Evolutionary conservation across 805 yeast species (phyloP).

Genomic region (Yamadazyma akitaensis): DNA sequence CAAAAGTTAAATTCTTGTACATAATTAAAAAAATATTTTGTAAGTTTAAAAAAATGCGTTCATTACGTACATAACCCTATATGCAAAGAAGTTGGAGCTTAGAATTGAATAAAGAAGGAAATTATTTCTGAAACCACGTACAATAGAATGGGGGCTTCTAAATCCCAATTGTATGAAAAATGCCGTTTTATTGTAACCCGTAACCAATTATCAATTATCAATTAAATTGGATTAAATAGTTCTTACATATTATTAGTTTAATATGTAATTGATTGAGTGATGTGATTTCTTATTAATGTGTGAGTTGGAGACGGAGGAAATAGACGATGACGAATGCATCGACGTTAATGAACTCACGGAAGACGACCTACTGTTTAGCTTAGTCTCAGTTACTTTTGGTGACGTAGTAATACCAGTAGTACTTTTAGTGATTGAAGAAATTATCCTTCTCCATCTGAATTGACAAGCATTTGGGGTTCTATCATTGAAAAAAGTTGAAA

Average conservation of each 20-base stretch:
- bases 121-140: not conserved
- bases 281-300: conserved; percentile 19
- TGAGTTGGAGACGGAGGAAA: conserved; percentile 5
- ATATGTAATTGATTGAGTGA: conserved; percentile 27
- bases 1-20: no score
- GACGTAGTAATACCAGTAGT: not conserved
- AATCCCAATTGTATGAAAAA: not conserved
- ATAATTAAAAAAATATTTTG: no score
- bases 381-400: not conserved
- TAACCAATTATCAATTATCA: not conserved
- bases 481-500: conserved; percentile 71
- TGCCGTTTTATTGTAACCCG: conserved; percentile 1
- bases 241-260: conserved; percentile 15
- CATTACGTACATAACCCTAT: conserved; percentile 5
- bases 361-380: conserved; percentile 1
- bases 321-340: conserved; percentile 5
- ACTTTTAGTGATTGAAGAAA: conserved; percentile 15
- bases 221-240: not conserved
- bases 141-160: not conserved
- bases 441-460: conserved; percentile 78
- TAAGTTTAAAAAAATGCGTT: no score
- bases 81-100: conserved; percentile 1
- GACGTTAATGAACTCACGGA: conserved; percentile 2
- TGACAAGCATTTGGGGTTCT: conserved; percentile 89
- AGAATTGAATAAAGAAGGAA: not conserved